A percentile compares a stretch with the other conserved stretches of the same genome.
Evolutionary conservation across 139 green algal species (phyloP).

Genomic region (Auxenochlorella protothecoides): DNA sequence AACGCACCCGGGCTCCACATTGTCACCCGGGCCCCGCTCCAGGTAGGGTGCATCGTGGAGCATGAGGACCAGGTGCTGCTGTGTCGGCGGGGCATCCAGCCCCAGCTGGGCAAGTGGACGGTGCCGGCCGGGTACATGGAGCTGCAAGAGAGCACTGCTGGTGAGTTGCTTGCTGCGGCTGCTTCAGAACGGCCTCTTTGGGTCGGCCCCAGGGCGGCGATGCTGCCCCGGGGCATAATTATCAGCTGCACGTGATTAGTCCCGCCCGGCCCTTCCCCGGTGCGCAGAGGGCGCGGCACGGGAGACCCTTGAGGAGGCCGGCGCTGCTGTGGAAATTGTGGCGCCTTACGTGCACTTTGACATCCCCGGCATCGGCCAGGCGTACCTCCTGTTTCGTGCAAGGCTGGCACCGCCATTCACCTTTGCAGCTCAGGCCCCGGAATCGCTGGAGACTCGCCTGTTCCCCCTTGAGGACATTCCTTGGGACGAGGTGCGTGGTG

Average conservation of each 20-base stretch:
- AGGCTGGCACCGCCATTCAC: constrained; percentile 29
- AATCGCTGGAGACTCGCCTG: constrained; percentile 60
- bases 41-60: constrained; percentile 69
- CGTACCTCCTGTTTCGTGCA: constrained; percentile 41
- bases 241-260: too few species aligned
- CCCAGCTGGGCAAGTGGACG: constrained; percentile 77
- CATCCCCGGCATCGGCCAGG: constrained; percentile 68
- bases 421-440: constrained; percentile 28
- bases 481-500: constrained; percentile 34
- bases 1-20: too few species aligned
- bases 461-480: constrained; percentile 61
- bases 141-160: constrained; percentile 3
- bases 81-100: constrained; percentile 70
- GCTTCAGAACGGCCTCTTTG: too few species aligned
- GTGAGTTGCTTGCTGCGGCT: background rate
- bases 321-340: constrained; percentile 27
- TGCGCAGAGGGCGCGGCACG: constrained; percentile 44
- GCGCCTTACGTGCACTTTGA: constrained; percentile 53
- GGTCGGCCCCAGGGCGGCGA: background rate
- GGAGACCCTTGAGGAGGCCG: constrained; percentile 64
- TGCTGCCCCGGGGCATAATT: background rate
- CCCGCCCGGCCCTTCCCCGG: too few species aligned
- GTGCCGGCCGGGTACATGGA: constrained; percentile 56
- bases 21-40: too few species aligned
- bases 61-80: constrained; percentile 69